Evolutionary conservation across 305 asterid genomes (phyloP).

Genomic region (Fraxinus angustifolia): DNA sequence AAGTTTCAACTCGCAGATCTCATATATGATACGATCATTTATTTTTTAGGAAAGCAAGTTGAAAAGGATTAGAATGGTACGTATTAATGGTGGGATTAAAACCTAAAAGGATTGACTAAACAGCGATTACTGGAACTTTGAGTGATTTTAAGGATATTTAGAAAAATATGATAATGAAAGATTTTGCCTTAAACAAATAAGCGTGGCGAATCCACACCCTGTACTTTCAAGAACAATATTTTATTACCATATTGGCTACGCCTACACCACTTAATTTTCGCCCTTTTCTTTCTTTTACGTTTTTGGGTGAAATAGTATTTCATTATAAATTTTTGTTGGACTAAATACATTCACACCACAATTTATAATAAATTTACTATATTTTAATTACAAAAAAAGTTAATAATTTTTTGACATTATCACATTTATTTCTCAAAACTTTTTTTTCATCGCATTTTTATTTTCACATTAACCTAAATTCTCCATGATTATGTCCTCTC

Average conservation of each 20-base stretch:
- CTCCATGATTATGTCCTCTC: no score
- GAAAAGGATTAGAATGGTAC: not conserved
- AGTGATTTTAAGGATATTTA: slow-evolving; percentile 10
- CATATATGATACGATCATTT: slow-evolving; percentile 1
- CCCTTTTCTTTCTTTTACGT: not conserved
- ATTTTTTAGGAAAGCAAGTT: not conserved
- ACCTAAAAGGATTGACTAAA: slow-evolving; percentile 29
- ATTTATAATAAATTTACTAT: no score
- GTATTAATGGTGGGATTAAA: slow-evolving; percentile 20
- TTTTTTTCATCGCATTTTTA: no score
- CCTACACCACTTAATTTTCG: not conserved
- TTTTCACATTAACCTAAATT: no score
- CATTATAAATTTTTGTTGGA: not conserved
- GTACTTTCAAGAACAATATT: not conserved
- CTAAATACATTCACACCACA: no score
- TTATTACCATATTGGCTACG: not conserved
- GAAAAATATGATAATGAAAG: not conserved
- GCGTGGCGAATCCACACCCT: not conserved
- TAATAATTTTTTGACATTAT: no score
- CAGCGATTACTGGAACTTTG: slow-evolving; percentile 13
- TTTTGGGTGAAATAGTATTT: not conserved
- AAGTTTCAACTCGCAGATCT: slow-evolving; percentile 24
- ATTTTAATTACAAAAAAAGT: no score
- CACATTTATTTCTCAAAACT: no score
- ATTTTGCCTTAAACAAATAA: not conserved